These are phyloP conservation scores for Sporothrix mexicana DNA, from an alignment of 2,329 filamentous ascomycete species.

Conservation along the genomic window DNA sequence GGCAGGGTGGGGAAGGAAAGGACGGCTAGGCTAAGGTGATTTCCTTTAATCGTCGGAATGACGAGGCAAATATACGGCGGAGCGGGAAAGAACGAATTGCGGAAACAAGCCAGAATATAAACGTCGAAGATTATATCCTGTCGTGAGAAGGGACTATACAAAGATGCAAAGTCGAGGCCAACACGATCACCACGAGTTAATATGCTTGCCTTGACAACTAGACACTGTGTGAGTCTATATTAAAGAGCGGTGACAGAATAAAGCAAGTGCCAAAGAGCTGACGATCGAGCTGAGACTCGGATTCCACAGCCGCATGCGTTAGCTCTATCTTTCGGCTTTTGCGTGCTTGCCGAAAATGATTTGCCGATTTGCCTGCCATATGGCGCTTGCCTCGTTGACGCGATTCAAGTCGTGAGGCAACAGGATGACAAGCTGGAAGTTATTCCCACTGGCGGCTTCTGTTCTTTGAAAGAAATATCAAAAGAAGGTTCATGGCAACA, in stretches of 20 bases:
- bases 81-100: background rate
- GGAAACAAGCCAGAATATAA: background rate
- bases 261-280: background rate
- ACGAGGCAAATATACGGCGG: background rate
- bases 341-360: conserved; percentile 11
- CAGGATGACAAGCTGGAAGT: no score
- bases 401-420: no score
- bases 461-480: background rate
- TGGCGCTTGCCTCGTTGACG: background rate
- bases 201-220: background rate
- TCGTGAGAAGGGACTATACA: background rate
- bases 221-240: background rate
- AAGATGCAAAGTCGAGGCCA: background rate
- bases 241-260: background rate
- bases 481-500: background rate
- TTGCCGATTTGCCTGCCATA: conserved; percentile 6
- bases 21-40: background rate
- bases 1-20: background rate
- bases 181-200: background rate
- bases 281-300: background rate
- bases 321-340: background rate
- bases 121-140: background rate
- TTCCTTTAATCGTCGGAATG: background rate
- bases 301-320: background rate
- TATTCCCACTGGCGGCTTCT: no score